Conservation (phyloP, 139 green algal genomes). For the Diplosphaera chodatii region DNA sequence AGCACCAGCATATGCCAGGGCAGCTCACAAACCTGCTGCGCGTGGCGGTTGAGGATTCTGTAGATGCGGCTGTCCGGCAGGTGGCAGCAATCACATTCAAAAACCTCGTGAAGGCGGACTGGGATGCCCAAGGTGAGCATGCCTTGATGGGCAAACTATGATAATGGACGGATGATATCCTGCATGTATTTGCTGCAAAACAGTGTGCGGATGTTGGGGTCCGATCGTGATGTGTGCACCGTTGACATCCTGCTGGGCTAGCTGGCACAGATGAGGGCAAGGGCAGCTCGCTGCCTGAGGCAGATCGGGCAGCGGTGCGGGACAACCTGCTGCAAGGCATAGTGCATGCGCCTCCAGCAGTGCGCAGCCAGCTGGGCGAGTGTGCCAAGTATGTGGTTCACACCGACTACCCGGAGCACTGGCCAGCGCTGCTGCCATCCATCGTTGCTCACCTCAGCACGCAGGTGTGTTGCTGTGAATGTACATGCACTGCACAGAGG, state of each 20-base stretch:
- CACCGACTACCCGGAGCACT: constrained; percentile 80
- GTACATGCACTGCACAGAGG: no score
- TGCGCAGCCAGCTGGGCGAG: constrained; percentile 81
- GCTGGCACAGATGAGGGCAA: constrained; percentile 4
- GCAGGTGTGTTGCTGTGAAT: no score
- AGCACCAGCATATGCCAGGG: constrained; percentile 58
- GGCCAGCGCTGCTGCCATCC: constrained; percentile 68
- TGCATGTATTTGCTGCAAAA: no score
- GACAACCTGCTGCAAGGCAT: constrained; percentile 71
- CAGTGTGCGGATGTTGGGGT: no score
- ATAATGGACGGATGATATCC: no score
- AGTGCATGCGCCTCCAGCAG: constrained; percentile 46
- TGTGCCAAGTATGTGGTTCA: constrained; percentile 74
- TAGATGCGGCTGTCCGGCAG: constrained; percentile 74
- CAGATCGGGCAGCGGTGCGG: constrained; percentile 72
- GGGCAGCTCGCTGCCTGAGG: constrained; percentile 28
- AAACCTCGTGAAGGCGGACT: constrained; percentile 77
- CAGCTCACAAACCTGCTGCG: constrained; percentile 74
- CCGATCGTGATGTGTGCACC: no score
- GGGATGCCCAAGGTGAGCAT: constrained; percentile 49
- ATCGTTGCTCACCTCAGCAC: constrained; percentile 40
- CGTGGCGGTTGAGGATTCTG: constrained; percentile 57
- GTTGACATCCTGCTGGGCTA: no score
- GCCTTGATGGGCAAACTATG: no score
- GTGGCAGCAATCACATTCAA: constrained; percentile 93